phyloP scores from a whole-genome alignment of 768 basidiomycete species.

The Mycena sanguinolenta region DNA sequence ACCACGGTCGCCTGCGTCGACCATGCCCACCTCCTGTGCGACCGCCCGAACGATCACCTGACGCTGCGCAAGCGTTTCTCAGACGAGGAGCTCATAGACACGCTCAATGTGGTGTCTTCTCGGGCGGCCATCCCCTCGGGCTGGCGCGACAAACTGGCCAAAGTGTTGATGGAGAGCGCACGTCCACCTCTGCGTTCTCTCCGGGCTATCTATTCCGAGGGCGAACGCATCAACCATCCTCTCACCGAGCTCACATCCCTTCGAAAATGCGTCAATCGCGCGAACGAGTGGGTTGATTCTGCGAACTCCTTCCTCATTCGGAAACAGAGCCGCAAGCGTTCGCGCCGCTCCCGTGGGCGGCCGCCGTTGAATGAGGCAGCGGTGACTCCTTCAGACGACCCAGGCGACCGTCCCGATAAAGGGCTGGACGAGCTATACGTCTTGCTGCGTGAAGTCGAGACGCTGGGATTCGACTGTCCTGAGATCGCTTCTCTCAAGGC shows the following conservation, averaged over 20 bases:
- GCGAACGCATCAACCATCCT: constrained; percentile 84
- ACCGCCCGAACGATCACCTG: constrained; percentile 61
- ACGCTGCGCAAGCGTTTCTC: constrained; percentile 85
- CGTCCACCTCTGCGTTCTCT: constrained; percentile 83
- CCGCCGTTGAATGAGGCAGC: constrained; percentile 56
- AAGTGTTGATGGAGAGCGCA: constrained; percentile 74
- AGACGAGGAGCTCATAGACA: constrained; percentile 81
- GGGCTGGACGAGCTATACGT: constrained; percentile 78
- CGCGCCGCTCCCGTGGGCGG: constrained; percentile 72
- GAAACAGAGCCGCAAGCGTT: constrained; percentile 85
- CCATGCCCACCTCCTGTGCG: constrained; percentile 85
- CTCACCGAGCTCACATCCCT: constrained; percentile 80
- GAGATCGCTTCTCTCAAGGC: constrained; percentile 73
- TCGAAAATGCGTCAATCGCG: constrained; percentile 83
- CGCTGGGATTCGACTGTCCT: constrained; percentile 85
- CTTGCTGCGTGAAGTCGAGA: constrained; percentile 79
- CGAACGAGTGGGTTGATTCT: constrained; percentile 90
- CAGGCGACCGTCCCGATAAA: constrained; percentile 78
- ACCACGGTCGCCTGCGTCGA: constrained; percentile 87
- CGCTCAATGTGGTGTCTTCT: constrained; percentile 72
- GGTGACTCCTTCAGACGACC: constrained; percentile 59
- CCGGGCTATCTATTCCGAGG: constrained; percentile 87
- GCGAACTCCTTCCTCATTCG: constrained; percentile 84
- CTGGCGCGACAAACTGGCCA: constrained; percentile 83
- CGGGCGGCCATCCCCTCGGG: constrained; percentile 78